A percentile compares a stretch with the other conserved stretches of the same genome.
These are phyloP conservation scores for Mycothermus thermophilus DNA, from an alignment of 495 filamentous ascomycete genomes.

Conservation along the genomic window DNA sequence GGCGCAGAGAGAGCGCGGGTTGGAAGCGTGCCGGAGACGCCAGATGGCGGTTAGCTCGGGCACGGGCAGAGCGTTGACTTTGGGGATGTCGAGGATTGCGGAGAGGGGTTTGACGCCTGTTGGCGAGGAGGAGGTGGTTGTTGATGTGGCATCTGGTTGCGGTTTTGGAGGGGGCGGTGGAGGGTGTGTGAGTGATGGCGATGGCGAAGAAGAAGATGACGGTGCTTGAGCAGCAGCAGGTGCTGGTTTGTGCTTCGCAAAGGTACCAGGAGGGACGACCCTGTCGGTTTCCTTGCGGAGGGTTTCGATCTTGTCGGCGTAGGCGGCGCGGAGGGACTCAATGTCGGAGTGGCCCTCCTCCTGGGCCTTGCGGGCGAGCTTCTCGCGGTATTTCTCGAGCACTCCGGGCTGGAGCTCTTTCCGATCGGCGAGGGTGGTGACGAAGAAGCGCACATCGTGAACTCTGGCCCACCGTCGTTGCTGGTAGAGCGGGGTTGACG, in stretches of 20 bases:
- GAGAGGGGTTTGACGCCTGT: constrained; percentile 57
- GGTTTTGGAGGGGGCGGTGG: constrained; percentile 11
- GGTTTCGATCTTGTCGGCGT: constrained; percentile 64
- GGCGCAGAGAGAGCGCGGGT: constrained; percentile 62
- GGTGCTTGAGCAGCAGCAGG: constrained; percentile 1
- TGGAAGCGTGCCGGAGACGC: constrained; percentile 70
- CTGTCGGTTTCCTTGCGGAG: constrained; percentile 41
- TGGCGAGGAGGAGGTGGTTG: constrained; percentile 11
- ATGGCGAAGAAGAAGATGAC: constrained; percentile 1
- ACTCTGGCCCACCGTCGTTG: constrained; percentile 87
- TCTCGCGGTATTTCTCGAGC: constrained; percentile 71
- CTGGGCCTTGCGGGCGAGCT: constrained; percentile 73
- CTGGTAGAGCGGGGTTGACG: too few relatives aligned
- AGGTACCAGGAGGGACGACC: constrained; percentile 30
- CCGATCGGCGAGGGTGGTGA: constrained; percentile 40
- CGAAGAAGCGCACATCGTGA: constrained; percentile 81
- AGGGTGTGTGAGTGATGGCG: neutral
- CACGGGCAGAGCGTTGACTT: constrained; percentile 54
- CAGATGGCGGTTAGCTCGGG: constrained; percentile 79
- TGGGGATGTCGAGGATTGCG: constrained; percentile 70
- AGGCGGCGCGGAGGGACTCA: constrained; percentile 64
- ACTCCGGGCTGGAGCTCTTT: constrained; percentile 42
- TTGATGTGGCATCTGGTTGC: constrained; percentile 22
- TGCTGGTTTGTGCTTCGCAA: constrained; percentile 1
- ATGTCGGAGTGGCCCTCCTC: constrained; percentile 60